phyloP scores from a whole-genome alignment of 228 moss, liverwort and hornwort species.

The Sphagnum magellanicum region DNA sequence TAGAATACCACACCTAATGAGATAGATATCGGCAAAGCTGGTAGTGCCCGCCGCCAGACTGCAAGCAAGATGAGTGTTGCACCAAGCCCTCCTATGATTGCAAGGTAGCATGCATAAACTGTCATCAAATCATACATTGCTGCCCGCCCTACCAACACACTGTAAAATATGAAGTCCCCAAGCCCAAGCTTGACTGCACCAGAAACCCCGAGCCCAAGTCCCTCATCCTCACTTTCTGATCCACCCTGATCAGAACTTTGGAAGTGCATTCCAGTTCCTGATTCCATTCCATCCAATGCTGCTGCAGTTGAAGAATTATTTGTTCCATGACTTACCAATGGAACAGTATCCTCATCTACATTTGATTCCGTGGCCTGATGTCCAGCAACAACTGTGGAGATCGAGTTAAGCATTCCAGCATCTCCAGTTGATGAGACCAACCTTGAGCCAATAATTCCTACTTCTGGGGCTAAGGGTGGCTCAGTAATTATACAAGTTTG shows the following conservation, averaged over 20 bases:
- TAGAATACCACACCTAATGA: conserved; percentile 86
- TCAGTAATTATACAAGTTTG: conserved; percentile 14
- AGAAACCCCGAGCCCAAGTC: conserved; percentile 47
- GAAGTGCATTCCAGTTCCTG: conserved; percentile 12
- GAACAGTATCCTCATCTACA: conserved; percentile 53
- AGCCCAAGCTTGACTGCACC: conserved; percentile 91
- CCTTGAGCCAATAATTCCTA: conserved; percentile 44
- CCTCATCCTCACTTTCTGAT: conserved; percentile 49
- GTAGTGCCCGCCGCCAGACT: conserved; percentile 86
- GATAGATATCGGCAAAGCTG: conserved; percentile 94
- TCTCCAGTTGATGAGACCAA: conserved; percentile 31
- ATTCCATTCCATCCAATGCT: conserved; percentile 45
- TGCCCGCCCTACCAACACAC: conserved; percentile 93
- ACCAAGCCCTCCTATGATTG: conserved; percentile 82
- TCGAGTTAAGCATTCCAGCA: conserved; percentile 17
- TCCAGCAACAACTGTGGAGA: conserved; percentile 14
- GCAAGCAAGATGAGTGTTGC: conserved; percentile 78
- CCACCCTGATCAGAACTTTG: conserved; percentile 13
- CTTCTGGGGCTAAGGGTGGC: conserved; percentile 39
- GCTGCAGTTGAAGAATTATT: conserved; percentile 23
- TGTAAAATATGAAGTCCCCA: conserved; percentile 97
- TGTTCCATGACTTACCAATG: conserved; percentile 54
- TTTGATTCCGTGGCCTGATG: conserved; percentile 6
- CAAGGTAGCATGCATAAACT: conserved; percentile 98
- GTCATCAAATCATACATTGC: conserved; percentile 99